Conservation (phyloP, 2,329 filamentous ascomycete genomes). For the Fusarium virguliforme region DNA sequence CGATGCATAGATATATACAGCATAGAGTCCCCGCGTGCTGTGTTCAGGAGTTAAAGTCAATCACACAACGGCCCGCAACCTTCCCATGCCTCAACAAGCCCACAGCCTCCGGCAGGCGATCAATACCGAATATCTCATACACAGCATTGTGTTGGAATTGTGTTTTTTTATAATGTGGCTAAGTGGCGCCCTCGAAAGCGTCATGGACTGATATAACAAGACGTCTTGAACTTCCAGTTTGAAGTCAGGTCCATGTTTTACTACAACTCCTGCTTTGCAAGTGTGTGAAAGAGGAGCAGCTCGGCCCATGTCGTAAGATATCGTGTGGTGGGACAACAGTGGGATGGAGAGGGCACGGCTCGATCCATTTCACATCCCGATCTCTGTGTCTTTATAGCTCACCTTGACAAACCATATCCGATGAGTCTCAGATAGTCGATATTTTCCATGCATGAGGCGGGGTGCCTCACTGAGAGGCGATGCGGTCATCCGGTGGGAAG, state of each 20-base stretch:
- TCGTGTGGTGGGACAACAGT: background rate
- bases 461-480: background rate
- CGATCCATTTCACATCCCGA: background rate
- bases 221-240: background rate
- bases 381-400: background rate
- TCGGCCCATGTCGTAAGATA: background rate
- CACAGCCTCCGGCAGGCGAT: background rate
- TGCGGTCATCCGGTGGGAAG: background rate
- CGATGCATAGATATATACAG: background rate
- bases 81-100: background rate
- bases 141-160: background rate
- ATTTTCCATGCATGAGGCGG: background rate
- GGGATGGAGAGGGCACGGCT: background rate
- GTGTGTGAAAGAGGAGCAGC: background rate
- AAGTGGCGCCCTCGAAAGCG: too few relatives aligned
- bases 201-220: too few relatives aligned
- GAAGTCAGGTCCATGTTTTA: background rate
- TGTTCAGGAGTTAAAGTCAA: background rate
- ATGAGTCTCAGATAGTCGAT: background rate
- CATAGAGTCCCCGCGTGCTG: background rate
- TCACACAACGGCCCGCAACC: background rate
- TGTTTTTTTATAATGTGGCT: too few relatives aligned
- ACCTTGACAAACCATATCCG: background rate
- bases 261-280: conserved; percentile 2
- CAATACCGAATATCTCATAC: background rate